These are phyloP conservation scores for Hypomyces rosellus DNA, from an alignment of 2,329 filamentous ascomycete species.

Conservation along the genomic window DNA sequence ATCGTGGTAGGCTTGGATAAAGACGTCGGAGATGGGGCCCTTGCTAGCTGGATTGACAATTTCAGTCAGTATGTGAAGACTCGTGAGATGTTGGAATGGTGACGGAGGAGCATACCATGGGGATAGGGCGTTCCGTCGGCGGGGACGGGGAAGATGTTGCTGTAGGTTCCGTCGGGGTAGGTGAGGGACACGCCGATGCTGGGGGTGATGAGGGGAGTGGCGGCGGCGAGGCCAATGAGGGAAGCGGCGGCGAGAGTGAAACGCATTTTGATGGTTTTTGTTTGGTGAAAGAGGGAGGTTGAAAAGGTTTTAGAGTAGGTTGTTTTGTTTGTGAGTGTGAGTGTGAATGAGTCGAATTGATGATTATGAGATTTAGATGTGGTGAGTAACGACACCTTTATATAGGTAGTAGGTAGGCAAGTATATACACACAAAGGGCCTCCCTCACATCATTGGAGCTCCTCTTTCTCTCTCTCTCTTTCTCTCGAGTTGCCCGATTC, in stretches of 20 bases:
- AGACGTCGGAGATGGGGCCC: slow-evolving; percentile 2
- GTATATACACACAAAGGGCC: too few species aligned
- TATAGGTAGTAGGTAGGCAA: too few species aligned
- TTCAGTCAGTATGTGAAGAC: neutral
- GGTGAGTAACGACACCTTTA: too few species aligned
- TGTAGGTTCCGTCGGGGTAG: slow-evolving; percentile 3
- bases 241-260: slow-evolving; percentile 3
- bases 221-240: slow-evolving; percentile 2
- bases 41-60: neutral
- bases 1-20: slow-evolving; percentile 3
- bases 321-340: neutral
- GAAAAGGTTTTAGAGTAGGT: neutral
- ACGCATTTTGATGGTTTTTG: slow-evolving; percentile 5
- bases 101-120: neutral
- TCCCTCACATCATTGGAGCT: too few species aligned
- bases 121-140: neutral
- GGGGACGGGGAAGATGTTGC: neutral
- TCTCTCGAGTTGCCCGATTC: too few species aligned
- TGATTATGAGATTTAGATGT: too few species aligned
- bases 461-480: too few species aligned
- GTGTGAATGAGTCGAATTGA: neutral
- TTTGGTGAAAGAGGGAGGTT: neutral
- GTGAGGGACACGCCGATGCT: neutral
- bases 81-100: too few species aligned
- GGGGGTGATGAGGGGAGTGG: neutral